These are phyloP conservation scores for Gossypium schwendimanii DNA, from an alignment of 441 rosid genomes.

Conservation along the genomic window DNA sequence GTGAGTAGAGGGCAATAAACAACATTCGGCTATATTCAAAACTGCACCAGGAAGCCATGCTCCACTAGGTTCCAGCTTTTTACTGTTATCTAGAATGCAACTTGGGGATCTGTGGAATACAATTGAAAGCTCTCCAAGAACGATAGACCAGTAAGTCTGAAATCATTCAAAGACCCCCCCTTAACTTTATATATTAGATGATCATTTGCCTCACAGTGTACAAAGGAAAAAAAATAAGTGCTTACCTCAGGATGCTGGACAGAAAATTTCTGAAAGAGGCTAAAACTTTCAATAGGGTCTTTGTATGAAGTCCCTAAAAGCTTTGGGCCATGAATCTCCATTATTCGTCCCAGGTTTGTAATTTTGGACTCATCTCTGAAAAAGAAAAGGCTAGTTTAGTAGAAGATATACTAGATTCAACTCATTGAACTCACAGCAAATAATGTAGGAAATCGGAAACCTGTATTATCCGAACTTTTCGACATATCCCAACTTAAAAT, in stretches of 20 bases:
- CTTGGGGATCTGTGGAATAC: constrained; percentile 48
- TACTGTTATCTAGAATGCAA: constrained; percentile 48
- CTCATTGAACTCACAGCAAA: neutral
- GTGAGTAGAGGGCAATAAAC: constrained; percentile 46
- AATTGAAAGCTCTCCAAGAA: constrained; percentile 59
- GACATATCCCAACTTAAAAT: too few relatives aligned
- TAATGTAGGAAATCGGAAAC: neutral
- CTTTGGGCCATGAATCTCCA: constrained; percentile 63
- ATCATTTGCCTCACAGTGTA: neutral
- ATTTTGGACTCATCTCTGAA: constrained; percentile 40
- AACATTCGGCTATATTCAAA: constrained; percentile 70
- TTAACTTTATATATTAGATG: neutral
- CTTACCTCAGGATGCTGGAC: constrained; percentile 61
- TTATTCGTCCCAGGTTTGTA: constrained; percentile 58
- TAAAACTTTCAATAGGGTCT: constrained; percentile 63
- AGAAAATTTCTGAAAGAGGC: constrained; percentile 52
- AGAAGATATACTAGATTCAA: constrained; percentile 9
- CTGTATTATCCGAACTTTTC: neutral
- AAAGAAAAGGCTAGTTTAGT: neutral
- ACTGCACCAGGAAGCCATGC: constrained; percentile 71
- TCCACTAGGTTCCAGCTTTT: constrained; percentile 47
- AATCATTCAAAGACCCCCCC: neutral
- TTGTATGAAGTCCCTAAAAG: constrained; percentile 59
- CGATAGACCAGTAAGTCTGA: constrained; percentile 63
- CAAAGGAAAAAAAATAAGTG: neutral